Percentiles rank a stretch among this genome's conserved stretches.
These are phyloP conservation scores for Hepatocystis sp. DNA, from an alignment of 169 alveolate species.

Conservation along the genomic window DNA sequence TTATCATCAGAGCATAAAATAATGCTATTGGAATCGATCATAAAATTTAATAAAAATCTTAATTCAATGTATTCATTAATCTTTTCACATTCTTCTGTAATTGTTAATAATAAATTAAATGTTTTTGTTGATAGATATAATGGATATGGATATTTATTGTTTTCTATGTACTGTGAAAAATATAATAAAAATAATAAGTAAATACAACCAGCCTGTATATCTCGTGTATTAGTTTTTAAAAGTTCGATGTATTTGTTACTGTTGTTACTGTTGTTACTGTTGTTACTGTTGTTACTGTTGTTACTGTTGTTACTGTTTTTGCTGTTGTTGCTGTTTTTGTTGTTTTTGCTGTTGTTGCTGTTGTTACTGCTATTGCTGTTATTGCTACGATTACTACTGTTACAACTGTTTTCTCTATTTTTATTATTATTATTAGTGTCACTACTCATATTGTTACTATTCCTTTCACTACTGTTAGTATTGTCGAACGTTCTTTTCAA, in stretches of 20 bases:
- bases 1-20: constrained; percentile 36
- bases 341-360: no score
- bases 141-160: constrained; percentile 30
- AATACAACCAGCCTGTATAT: constrained; percentile 61
- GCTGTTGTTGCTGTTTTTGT: no score
- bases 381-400: no score
- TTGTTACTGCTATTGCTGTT: no score
- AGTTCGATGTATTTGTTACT: constrained; percentile 12
- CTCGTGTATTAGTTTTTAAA: constrained; percentile 19
- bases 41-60: constrained; percentile 52
- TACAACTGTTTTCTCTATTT: no score
- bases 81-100: constrained; percentile 57
- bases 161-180: constrained; percentile 56
- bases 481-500: constrained; percentile 36
- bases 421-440: no score
- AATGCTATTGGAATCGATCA: constrained; percentile 62
- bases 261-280: no score
- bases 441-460: no score
- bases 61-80: constrained; percentile 25
- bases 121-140: constrained; percentile 20
- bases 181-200: constrained; percentile 57
- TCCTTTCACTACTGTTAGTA: no score
- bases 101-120: constrained; percentile 28
- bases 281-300: no score
- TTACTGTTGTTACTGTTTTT: no score